phyloP scores from a whole-genome alignment of 257 asterid genomes.

The Oldenlandia corymbosa region DNA sequence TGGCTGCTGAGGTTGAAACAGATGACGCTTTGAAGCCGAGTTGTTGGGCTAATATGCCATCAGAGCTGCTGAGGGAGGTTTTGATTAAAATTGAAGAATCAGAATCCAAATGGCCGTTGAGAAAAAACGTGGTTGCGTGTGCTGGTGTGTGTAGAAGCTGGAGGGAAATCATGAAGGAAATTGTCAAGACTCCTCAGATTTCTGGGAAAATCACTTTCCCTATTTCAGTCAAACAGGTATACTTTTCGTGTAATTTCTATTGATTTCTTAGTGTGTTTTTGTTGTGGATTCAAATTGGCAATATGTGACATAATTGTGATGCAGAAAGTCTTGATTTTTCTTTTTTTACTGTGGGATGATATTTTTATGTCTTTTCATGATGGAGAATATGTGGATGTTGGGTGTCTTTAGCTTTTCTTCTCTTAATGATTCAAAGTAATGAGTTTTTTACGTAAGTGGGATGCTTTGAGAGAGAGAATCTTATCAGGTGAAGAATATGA shows the following conservation, averaged over 20 bases:
- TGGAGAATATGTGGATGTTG: neutral
- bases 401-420: neutral
- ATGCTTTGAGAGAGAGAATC: slow-evolving; percentile 5
- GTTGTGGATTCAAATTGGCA: too few relatives aligned
- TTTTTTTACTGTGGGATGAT: neutral
- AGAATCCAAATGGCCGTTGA: slow-evolving; percentile 65
- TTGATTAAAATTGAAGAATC: slow-evolving; percentile 55
- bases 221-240: slow-evolving; percentile 75
- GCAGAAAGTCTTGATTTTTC: neutral
- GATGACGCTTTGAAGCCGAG: slow-evolving; percentile 22
- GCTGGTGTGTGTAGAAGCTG: slow-evolving; percentile 86
- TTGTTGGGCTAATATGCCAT: slow-evolving; percentile 74
- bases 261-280: neutral
- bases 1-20: slow-evolving; percentile 34
- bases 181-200: slow-evolving; percentile 56
- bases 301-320: neutral
- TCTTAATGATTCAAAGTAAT: slow-evolving; percentile 4
- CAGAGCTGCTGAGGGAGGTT: slow-evolving; percentile 71
- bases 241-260: neutral
- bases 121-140: slow-evolving; percentile 80
- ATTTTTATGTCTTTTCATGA: neutral
- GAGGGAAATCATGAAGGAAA: slow-evolving; percentile 81
- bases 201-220: slow-evolving; percentile 84
- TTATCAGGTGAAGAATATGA: slow-evolving; percentile 4
- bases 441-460: neutral